phyloP scores from a whole-genome alignment of 108 stramenopile species.

The Conticribra weissflogii region DNA sequence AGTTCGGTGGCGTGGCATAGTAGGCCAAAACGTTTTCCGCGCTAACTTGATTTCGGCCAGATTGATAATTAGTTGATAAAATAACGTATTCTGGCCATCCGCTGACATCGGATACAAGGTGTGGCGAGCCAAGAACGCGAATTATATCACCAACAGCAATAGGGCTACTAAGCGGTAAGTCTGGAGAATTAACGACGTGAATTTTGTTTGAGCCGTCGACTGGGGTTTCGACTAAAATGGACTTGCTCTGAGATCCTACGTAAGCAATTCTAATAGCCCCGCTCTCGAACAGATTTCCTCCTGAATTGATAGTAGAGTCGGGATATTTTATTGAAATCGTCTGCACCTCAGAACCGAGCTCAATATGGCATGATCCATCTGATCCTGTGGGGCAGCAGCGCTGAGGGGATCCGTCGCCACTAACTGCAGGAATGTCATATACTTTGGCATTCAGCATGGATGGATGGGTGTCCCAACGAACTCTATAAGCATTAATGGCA shows the following conservation, averaged over 20 bases:
- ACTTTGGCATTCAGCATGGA: slow-evolving; percentile 40
- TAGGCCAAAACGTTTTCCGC: slow-evolving; percentile 32
- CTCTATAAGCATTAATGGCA: slow-evolving; percentile 37
- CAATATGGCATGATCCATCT: slow-evolving; percentile 43
- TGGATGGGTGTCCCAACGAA: slow-evolving; percentile 55
- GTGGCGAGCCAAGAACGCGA: slow-evolving; percentile 37
- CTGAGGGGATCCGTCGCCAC: slow-evolving; percentile 37
- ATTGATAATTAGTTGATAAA: slow-evolving; percentile 26
- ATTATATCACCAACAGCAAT: slow-evolving; percentile 47
- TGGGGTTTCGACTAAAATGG: slow-evolving; percentile 41
- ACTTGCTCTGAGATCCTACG: slow-evolving; percentile 53
- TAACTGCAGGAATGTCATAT: slow-evolving; percentile 44
- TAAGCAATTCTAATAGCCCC: slow-evolving; percentile 47
- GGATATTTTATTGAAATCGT: slow-evolving; percentile 40
- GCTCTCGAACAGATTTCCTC: slow-evolving; percentile 39
- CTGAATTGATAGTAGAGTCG: slow-evolving; percentile 14
- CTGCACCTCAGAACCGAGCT: slow-evolving; percentile 61
- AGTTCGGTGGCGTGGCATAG: slow-evolving; percentile 50
- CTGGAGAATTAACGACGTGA: slow-evolving; percentile 25
- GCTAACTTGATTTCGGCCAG: neutral
- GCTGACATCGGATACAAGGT: slow-evolving; percentile 39
- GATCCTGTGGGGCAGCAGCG: slow-evolving; percentile 49
- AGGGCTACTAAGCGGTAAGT: slow-evolving; percentile 31
- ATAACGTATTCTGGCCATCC: slow-evolving; percentile 36
- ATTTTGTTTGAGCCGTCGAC: slow-evolving; percentile 33